Evolutionary conservation across 495 filamentous ascomycete genomes (phyloP), one percentile per base, ranked within the genome.

Genomic region (Stereocaulon alpinum): DNA sequence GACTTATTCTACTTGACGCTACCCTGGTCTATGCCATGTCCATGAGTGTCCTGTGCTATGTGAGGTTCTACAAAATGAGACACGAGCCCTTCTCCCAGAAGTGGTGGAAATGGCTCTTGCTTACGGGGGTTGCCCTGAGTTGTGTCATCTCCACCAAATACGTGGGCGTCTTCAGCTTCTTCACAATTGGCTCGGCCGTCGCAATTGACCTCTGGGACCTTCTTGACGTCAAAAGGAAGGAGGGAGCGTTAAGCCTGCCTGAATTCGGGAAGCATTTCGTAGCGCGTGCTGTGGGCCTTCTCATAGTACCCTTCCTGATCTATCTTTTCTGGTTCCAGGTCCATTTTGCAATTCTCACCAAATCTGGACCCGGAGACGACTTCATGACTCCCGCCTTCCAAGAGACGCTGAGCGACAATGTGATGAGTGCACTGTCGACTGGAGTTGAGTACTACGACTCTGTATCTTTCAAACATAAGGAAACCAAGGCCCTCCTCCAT

Each of bases 301-400:
- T 97, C 64, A 66, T 95, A 45, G 80, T 97, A 52, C 93, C 93
- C 40, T 96, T 96, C 81, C 79, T 97, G 64, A 93, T 97, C 73
- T 98, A 97, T 71, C 80, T 98, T 32, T 98, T 98, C 78, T 98
- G 94, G 94, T 98, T 98, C 83, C 93, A 97, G 77, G 91, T 97
- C 34, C 93, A 98, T 73, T 97, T 98, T 70, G 79, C 89, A 27
- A 88, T 98, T 66, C 78, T 98, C 55, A 86, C 76, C 43, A 81
- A 85, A 52, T 96, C 91, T 40, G 93, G 93, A 34, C 93, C 93
- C 47, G 93, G 93, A 43, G 94, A 98, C 67, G 93, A 98, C 61
- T 98, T 98, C 76, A 98, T 98, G 93, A 89, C 86, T 14, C 93
- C 93, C 3, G 90, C 92, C 64, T 98, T 98, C 74, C 93, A 98